A percentile compares a stretch with the other conserved stretches of the same genome.
phyloP scores from a whole-genome alignment of 805 yeast genomes.

The Yarrowia sp. region DNA sequence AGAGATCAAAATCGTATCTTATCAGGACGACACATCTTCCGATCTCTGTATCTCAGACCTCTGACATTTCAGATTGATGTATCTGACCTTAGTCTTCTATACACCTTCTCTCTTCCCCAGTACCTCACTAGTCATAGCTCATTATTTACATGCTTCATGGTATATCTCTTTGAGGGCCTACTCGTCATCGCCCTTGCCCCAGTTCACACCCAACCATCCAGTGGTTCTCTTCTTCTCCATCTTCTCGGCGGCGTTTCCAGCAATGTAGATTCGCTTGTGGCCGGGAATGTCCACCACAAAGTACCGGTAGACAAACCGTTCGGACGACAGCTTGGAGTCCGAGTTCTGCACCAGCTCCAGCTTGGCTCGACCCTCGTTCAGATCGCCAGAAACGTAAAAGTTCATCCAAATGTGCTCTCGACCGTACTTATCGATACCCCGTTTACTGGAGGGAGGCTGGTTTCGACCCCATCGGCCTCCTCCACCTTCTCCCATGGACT shows the following conservation, averaged over 20 bases:
- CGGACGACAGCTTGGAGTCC: constrained; percentile 19
- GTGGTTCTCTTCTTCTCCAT: constrained; percentile 49
- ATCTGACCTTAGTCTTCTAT: no score
- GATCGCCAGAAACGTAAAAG: constrained; percentile 80
- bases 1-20: no score
- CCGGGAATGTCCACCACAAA: constrained; percentile 80
- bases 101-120: background rate
- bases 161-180: background rate
- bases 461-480: constrained; percentile 85
- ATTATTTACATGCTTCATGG: constrained; percentile 28
- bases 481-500: constrained; percentile 80
- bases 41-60: no score
- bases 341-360: constrained; percentile 67
- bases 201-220: constrained; percentile 80
- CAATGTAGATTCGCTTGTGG: constrained; percentile 66
- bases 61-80: no score
- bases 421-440: constrained; percentile 71
- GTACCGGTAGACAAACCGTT: constrained; percentile 64
- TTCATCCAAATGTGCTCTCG: constrained; percentile 82
- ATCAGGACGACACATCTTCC: no score
- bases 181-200: constrained; percentile 77
- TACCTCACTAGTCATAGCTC: background rate
- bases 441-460: constrained; percentile 76
- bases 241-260: constrained; percentile 44
- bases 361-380: constrained; percentile 71